Evolutionary conservation across 2,329 filamentous ascomycete species (phyloP).

Genomic region (Ophiostoma sp.): DNA sequence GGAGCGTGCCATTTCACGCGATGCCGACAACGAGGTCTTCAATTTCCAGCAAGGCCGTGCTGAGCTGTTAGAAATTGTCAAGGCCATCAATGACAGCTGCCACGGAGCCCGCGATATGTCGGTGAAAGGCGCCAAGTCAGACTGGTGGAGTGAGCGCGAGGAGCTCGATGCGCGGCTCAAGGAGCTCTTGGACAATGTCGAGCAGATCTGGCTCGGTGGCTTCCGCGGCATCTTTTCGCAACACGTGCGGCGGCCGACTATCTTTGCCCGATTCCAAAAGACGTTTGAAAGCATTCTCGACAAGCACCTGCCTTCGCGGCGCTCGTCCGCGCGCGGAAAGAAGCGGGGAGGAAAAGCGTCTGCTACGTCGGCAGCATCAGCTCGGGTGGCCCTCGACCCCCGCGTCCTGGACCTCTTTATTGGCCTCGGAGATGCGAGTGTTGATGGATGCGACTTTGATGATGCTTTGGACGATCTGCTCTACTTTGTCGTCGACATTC

Average conservation of each 20-base stretch:
- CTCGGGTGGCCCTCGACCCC: slow-evolving; percentile 47
- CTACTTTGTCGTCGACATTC: slow-evolving; percentile 92
- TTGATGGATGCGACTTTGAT: slow-evolving; percentile 67
- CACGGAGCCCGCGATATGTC: slow-evolving; percentile 66
- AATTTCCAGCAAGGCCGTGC: slow-evolving; percentile 72
- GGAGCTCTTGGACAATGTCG: slow-evolving; percentile 75
- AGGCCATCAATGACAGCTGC: slow-evolving; percentile 74
- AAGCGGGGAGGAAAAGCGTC: slow-evolving; percentile 18
- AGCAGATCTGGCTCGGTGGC: slow-evolving; percentile 89
- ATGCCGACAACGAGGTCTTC: slow-evolving; percentile 64
- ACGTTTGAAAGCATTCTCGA: slow-evolving; percentile 74
- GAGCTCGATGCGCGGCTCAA: slow-evolving; percentile 70
- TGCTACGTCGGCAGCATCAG: slow-evolving; percentile 24
- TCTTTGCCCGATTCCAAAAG: slow-evolving; percentile 69
- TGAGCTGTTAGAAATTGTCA: slow-evolving; percentile 78
- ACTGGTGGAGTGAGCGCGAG: slow-evolving; percentile 87
- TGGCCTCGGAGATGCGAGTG: slow-evolving; percentile 68
- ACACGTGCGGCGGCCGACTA: slow-evolving; percentile 53
- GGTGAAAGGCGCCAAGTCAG: slow-evolving; percentile 66
- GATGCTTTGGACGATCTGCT: slow-evolving; percentile 87
- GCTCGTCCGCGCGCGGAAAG: slow-evolving; percentile 45
- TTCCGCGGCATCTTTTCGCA: slow-evolving; percentile 93
- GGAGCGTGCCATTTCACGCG: slow-evolving; percentile 72
- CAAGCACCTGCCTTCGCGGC: slow-evolving; percentile 78
- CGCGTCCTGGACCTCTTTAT: slow-evolving; percentile 82